Evolutionary conservation across 345 rosid species (phyloP), one percentile per base, ranked within the genome.

Genomic region (Camelina neglecta): DNA sequence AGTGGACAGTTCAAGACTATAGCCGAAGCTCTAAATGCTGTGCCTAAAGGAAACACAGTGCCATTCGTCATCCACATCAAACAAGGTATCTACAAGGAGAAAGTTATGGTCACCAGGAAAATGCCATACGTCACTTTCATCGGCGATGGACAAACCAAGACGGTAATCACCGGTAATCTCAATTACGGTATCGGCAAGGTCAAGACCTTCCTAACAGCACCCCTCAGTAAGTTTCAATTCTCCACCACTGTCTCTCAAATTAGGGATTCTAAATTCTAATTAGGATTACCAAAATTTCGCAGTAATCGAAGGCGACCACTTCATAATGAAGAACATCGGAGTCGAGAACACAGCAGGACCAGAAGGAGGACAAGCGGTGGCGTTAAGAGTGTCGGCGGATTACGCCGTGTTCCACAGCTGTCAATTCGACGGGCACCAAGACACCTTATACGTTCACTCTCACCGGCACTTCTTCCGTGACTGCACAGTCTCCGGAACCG

Each of bases 81-180:
- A 85, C 79, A 39, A 50, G 98, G 98, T 61, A 72, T 86, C 31
- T 94, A 94, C 69, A 65, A 69, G 3, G 98, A 94, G 78, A 70
- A 70, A 35, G 86, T 92, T 16, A 8, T 12, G 0, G 51, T 92
- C 50, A 20, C 74, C 12, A 84, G 48, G 74, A 15, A 41, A 3
- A 70, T 76, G 87, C 31, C 63, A 0, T 33, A 84, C 26, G 73
- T 94, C 13, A 66, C 85, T 83, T 77, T 94, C 67, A 66, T 92
- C 36, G 97, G 98, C 0, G 98, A 94, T 11, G 98, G 95, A 12
- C 77, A 86, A 13, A 75, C 77, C 4, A 88, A 83, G 82, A 92
- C 95, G n/a, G 77, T 41, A 41, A 84, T 94, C 82, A 83, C 89
- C 31, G 93, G 95, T 8, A 74, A 33, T 56, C 75, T 69, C 48